A percentile compares a stretch with the other conserved stretches of the same genome.
These are phyloP conservation scores for Adansonia gregorii DNA, from an alignment of 441 rosid genomes.

Conservation along the genomic window DNA sequence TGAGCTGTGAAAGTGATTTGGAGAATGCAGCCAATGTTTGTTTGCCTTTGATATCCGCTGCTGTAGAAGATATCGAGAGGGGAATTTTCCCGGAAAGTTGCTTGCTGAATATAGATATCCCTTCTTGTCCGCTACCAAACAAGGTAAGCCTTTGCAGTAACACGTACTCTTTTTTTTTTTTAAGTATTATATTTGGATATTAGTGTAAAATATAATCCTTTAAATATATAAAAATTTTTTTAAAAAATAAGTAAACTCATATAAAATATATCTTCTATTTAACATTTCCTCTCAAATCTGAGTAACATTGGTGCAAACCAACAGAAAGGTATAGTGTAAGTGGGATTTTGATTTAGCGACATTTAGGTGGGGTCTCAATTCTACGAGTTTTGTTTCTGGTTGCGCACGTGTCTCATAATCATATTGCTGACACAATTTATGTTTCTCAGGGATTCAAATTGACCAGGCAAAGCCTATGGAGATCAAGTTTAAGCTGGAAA, in stretches of 20 bases:
- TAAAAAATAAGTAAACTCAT: too few relatives aligned
- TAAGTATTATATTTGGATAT: too few relatives aligned
- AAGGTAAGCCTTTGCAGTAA: conserved; percentile 34
- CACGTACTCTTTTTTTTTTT: too few relatives aligned
- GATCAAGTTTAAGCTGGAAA: conserved; percentile 38
- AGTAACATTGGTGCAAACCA: too few relatives aligned
- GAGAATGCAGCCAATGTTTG: conserved; percentile 43
- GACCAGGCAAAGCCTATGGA: conserved; percentile 39
- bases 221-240: too few relatives aligned
- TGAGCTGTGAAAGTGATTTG: conserved; percentile 41
- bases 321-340: not conserved
- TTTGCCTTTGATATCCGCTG: conserved; percentile 44
- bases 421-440: not conserved
- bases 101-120: conserved; percentile 42
- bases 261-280: too few relatives aligned
- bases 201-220: not conserved
- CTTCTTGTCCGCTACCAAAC: conserved; percentile 38
- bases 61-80: conserved; percentile 40
- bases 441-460: conserved; percentile 40
- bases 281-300: too few relatives aligned
- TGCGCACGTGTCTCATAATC: not conserved
- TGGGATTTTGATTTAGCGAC: not conserved
- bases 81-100: conserved; percentile 42
- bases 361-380: not conserved
- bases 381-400: not conserved